These are phyloP conservation scores for Haberlea rhodopensis DNA, from an alignment of 257 asterid genomes.

Conservation along the genomic window DNA sequence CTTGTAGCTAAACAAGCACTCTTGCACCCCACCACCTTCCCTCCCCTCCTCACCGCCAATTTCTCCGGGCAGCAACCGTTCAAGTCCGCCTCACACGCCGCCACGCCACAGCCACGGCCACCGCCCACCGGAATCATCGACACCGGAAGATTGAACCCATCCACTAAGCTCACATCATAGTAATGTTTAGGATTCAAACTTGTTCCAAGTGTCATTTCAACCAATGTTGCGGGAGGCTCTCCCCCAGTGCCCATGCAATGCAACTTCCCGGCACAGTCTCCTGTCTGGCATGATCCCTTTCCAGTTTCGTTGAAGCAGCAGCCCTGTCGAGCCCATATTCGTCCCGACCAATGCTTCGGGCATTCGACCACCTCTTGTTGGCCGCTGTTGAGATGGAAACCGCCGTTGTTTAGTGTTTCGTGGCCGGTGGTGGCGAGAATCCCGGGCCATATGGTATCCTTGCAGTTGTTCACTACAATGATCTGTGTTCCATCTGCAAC, in stretches of 20 bases:
- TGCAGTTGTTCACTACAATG: slow-evolving; percentile 64
- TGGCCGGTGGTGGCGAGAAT: slow-evolving; percentile 63
- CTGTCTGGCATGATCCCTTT: slow-evolving; percentile 63
- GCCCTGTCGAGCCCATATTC: slow-evolving; percentile 79
- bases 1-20: slow-evolving; percentile 61
- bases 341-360: slow-evolving; percentile 74
- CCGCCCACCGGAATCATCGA: slow-evolving; percentile 61
- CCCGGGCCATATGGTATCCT: slow-evolving; percentile 72
- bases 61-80: slow-evolving; percentile 51
- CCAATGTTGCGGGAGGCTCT: slow-evolving; percentile 63
- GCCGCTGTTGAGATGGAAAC: slow-evolving; percentile 52
- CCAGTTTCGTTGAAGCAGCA: slow-evolving; percentile 57
- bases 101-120: slow-evolving; percentile 50
- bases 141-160: slow-evolving; percentile 74
- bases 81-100: slow-evolving; percentile 70
- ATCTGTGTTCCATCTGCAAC: slow-evolving; percentile 62
- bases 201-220: slow-evolving; percentile 78
- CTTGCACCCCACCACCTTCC: slow-evolving; percentile 61
- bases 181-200: slow-evolving; percentile 43
- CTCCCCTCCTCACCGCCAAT: slow-evolving; percentile 41
- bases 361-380: slow-evolving; percentile 41
- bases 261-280: slow-evolving; percentile 68
- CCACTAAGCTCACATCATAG: slow-evolving; percentile 82
- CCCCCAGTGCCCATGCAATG: slow-evolving; percentile 57
- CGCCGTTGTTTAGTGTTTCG: slow-evolving; percentile 47